phyloP scores from a whole-genome alignment of 2,329 filamentous ascomycete genomes.

The Botryotinia narcissicola region DNA sequence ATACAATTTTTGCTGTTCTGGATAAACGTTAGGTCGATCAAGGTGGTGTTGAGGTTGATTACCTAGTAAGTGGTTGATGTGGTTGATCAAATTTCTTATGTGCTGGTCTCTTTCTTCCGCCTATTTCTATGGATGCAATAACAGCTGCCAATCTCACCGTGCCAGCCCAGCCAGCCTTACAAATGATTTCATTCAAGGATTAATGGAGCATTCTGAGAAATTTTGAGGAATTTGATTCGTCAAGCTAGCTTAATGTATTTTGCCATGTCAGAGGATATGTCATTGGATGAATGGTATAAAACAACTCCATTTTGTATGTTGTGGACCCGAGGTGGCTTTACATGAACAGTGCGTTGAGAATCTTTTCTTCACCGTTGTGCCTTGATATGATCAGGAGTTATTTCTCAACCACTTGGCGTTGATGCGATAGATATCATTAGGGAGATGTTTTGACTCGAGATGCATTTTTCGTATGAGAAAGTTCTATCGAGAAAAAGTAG shows the following conservation, averaged over 20 bases:
- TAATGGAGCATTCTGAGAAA: neutral
- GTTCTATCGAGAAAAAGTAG: neutral
- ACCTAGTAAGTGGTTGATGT: neutral
- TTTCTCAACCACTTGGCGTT: neutral
- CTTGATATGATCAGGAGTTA: neutral
- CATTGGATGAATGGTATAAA: neutral
- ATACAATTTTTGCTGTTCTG: neutral
- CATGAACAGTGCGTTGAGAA: conserved; percentile 4
- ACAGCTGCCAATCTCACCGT: conserved; percentile 17
- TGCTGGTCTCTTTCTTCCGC: conserved; percentile 9
- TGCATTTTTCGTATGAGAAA: neutral
- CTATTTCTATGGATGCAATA: conserved; percentile 1
- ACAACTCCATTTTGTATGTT: neutral
- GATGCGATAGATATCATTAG: neutral
- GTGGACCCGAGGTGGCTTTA: conserved; percentile 5
- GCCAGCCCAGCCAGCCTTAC: conserved; percentile 14
- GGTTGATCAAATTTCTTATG: neutral
- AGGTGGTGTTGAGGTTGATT: neutral
- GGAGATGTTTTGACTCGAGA: neutral
- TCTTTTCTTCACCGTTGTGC: conserved; percentile 10
- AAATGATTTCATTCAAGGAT: conserved; percentile 18
- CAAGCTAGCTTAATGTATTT: conserved; percentile 2
- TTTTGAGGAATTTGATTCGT: conserved; percentile 9
- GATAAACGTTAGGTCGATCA: neutral
- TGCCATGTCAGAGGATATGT: conserved; percentile 19